phyloP scores from a whole-genome alignment of 257 asterid species.

The Solanum sparsipilum region DNA sequence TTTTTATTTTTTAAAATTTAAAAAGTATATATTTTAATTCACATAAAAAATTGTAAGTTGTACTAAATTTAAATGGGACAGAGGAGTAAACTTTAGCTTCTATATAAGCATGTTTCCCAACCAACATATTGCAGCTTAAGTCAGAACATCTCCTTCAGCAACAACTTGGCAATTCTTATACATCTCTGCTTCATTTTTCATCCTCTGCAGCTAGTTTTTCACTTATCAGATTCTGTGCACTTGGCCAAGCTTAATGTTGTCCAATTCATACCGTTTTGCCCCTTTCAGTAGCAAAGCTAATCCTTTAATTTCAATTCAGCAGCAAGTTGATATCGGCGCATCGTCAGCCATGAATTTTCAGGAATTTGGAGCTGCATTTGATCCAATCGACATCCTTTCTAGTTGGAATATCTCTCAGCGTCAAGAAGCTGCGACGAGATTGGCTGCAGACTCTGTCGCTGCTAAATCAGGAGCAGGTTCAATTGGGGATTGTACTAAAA shows the following conservation, averaged over 20 bases:
- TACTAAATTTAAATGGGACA: no score
- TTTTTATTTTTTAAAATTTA: no score
- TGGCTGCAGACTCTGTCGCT: not conserved
- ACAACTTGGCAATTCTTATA: not conserved
- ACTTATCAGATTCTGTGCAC: not conserved
- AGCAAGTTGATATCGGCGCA: not conserved
- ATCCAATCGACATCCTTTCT: slow-evolving; percentile 1
- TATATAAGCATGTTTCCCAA: not conserved
- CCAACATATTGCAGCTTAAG: not conserved
- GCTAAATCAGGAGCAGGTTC: not conserved
- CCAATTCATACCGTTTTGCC: not conserved
- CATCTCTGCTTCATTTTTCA: not conserved
- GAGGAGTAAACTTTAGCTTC: no score
- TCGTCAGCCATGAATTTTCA: not conserved
- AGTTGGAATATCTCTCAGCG: slow-evolving; percentile 5
- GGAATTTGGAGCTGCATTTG: slow-evolving; percentile 7
- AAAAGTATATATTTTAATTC: no score
- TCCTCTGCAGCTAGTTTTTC: not conserved
- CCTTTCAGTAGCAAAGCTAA: not conserved
- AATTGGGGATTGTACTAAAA: not conserved
- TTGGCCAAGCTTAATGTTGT: not conserved
- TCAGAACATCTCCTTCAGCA: not conserved
- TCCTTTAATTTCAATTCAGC: not conserved
- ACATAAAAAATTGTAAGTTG: not conserved
- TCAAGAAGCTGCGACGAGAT: not conserved